These are phyloP conservation scores for Kazachstania bromeliacearum DNA, from an alignment of 805 yeast genomes.

Conservation along the genomic window DNA sequence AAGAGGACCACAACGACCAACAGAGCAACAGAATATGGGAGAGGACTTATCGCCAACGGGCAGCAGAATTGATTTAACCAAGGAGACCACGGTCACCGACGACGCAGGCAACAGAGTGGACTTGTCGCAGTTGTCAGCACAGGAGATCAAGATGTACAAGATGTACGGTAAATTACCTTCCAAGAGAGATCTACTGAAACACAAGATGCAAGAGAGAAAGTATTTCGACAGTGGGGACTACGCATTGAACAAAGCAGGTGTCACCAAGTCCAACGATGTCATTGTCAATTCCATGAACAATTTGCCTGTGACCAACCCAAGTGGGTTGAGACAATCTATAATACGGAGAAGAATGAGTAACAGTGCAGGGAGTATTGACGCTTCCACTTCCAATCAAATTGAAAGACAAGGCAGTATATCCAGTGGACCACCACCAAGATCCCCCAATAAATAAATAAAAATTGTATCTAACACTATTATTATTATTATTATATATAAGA, in stretches of 20 bases:
- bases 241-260: slow-evolving; percentile 70
- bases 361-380: slow-evolving; percentile 25
- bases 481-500: not conserved
- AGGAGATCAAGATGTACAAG: slow-evolving; percentile 67
- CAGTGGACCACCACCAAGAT: slow-evolving; percentile 30
- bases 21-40: slow-evolving; percentile 6
- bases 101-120: slow-evolving; percentile 31
- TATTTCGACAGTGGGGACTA: slow-evolving; percentile 93
- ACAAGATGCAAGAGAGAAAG: slow-evolving; percentile 77
- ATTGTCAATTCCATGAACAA: slow-evolving; percentile 22
- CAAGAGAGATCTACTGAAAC: slow-evolving; percentile 62
- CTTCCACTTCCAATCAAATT: slow-evolving; percentile 8
- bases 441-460: slow-evolving; percentile 22
- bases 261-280: slow-evolving; percentile 23
- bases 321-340: slow-evolving; percentile 28
- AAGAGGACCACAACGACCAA: not conserved
- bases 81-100: slow-evolving; percentile 7
- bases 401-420: slow-evolving; percentile 30
- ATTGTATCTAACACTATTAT: not conserved
- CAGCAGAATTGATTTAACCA: slow-evolving; percentile 19
- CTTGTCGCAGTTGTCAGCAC: slow-evolving; percentile 54
- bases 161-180: slow-evolving; percentile 84
- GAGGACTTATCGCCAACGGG: slow-evolving; percentile 23
- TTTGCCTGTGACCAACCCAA: slow-evolving; percentile 30
- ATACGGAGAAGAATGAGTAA: slow-evolving; percentile 29